Percentiles rank a stretch among this genome's conserved stretches.
Conservation (phyloP, 306 rosid species). For the Fragaria ananassa region DNA sequence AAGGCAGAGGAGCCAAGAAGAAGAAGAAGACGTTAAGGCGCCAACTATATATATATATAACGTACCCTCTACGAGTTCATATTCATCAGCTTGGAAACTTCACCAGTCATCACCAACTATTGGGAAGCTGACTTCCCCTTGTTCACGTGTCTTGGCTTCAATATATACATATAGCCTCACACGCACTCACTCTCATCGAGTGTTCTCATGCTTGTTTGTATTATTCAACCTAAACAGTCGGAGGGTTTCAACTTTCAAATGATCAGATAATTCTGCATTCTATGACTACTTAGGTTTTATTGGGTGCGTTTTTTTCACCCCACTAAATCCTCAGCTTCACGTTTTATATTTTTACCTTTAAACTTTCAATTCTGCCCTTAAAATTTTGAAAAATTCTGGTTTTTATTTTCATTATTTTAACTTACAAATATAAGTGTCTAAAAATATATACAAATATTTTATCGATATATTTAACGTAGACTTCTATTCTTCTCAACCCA, state of each 20-base stretch:
- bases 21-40: neutral
- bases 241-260: neutral
- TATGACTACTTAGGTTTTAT: too few relatives aligned
- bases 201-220: neutral
- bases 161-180: neutral
- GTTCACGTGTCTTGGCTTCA: neutral
- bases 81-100: slow-evolving; percentile 5
- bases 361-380: too few relatives aligned
- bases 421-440: too few relatives aligned
- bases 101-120: neutral
- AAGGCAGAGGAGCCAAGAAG: neutral
- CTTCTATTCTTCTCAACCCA: too few relatives aligned
- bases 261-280: too few relatives aligned
- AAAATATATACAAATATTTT: too few relatives aligned
- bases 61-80: neutral
- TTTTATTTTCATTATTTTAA: too few relatives aligned
- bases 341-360: too few relatives aligned
- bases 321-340: too few relatives aligned
- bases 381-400: too few relatives aligned
- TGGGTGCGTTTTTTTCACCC: too few relatives aligned
- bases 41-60: neutral
- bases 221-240: neutral
- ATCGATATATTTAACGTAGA: too few relatives aligned
- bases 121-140: neutral
- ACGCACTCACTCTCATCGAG: neutral